Conservation (phyloP, 208 protist species). For the Phytomonas francai region DNA sequence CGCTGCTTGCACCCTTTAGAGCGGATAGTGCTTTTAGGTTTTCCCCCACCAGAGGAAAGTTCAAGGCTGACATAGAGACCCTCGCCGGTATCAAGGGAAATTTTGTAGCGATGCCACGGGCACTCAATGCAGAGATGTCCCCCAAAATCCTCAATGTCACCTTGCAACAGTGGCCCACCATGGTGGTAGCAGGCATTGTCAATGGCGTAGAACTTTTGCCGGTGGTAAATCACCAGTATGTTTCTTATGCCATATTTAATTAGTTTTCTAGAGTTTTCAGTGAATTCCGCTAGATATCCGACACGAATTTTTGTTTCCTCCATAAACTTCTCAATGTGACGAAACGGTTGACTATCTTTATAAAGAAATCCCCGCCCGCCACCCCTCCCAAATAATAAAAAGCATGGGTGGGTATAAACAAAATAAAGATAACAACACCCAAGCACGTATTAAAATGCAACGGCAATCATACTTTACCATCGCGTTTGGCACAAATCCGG, state of each 20-base stretch:
- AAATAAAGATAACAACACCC: neutral
- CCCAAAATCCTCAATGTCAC: constrained; percentile 89
- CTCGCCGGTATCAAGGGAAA: constrained; percentile 84
- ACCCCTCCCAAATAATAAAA: neutral
- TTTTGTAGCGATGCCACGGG: constrained; percentile 87
- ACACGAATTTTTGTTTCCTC: constrained; percentile 16
- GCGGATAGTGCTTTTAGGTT: constrained; percentile 21
- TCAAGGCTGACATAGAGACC: constrained; percentile 77
- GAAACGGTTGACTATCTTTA: neutral
- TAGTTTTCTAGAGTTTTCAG: constrained; percentile 55
- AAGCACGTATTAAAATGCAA: neutral
- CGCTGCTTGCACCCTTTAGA: constrained; percentile 87
- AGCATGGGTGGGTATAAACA: neutral
- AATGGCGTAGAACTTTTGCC: constrained; percentile 64
- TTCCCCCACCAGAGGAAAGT: constrained; percentile 24
- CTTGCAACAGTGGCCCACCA: constrained; percentile 75
- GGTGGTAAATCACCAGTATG: constrained; percentile 70
- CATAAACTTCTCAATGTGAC: neutral
- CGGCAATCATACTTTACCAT: neutral
- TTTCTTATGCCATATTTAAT: constrained; percentile 71
- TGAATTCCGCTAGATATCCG: constrained; percentile 21
- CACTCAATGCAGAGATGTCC: constrained; percentile 86
- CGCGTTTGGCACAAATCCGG: neutral
- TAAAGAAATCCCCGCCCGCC: neutral
- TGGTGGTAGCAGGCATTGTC: constrained; percentile 92